Percentiles rank a stretch among this genome's conserved stretches.
Conservation (phyloP, 305 asterid genomes). For the Andrographis paniculata region DNA sequence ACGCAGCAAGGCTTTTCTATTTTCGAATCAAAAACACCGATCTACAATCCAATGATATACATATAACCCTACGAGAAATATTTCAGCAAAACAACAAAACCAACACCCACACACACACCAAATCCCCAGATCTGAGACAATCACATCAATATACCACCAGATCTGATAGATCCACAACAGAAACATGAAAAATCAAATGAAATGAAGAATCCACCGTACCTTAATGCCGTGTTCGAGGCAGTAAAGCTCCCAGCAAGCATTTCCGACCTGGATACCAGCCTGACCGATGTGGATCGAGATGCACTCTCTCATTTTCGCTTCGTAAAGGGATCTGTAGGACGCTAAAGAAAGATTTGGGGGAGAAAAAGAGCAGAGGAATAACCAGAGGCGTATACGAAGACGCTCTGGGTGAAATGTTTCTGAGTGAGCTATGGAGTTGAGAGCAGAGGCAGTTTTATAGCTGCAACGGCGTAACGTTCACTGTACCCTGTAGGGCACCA, state of each 20-base stretch:
- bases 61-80: too few relatives aligned
- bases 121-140: conserved; percentile 15
- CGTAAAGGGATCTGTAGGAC: conserved; percentile 37
- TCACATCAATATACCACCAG: not conserved
- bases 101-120: not conserved
- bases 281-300: conserved; percentile 73
- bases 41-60: too few relatives aligned
- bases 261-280: conserved; percentile 80
- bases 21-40: not conserved
- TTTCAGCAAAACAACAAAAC: not conserved
- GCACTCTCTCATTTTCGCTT: conserved; percentile 57
- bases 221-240: conserved; percentile 72
- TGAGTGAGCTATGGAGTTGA: conserved; percentile 4
- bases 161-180: conserved; percentile 5
- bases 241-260: conserved; percentile 80
- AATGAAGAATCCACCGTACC: too few relatives aligned
- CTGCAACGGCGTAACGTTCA: not conserved
- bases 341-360: conserved; percentile 22
- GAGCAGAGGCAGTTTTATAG: conserved; percentile 11
- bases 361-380: not conserved
- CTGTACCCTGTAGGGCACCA: too few relatives aligned
- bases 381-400: conserved; percentile 36
- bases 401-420: conserved; percentile 22
- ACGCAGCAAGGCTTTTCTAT: not conserved
- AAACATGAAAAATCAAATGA: too few relatives aligned